Evolutionary conservation across 495 filamentous ascomycete species (phyloP).

Genomic region (Trichocladium uniseriatum): DNA sequence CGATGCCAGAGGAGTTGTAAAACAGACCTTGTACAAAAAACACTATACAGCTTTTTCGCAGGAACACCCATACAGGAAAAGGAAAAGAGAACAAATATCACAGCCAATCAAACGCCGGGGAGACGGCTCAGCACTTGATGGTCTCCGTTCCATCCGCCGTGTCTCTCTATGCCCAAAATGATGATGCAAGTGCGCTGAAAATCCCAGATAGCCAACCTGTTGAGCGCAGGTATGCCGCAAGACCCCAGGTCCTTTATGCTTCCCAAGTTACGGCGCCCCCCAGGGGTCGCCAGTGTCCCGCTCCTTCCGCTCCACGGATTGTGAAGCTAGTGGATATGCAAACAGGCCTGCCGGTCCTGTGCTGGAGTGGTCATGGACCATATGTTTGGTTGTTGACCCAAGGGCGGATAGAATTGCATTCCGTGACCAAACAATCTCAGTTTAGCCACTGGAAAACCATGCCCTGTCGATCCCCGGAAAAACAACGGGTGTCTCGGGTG

Average conservation of each 20-base stretch:
- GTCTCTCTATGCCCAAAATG: constrained; percentile 1
- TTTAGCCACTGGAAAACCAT: too few relatives aligned
- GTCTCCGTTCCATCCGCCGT: constrained; percentile 22
- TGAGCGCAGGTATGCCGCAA: background rate
- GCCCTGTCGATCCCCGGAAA: too few relatives aligned
- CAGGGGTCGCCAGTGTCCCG: too few relatives aligned
- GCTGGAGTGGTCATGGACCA: too few relatives aligned
- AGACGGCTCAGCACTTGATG: constrained; percentile 47
- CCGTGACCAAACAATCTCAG: too few relatives aligned
- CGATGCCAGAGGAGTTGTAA: background rate
- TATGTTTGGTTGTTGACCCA: too few relatives aligned
- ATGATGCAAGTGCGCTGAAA: background rate
- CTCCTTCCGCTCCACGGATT: too few relatives aligned
- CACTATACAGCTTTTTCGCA: background rate
- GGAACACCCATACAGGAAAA: background rate
- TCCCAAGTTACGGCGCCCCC: background rate
- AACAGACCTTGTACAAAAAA: background rate
- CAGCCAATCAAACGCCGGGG: constrained; percentile 23
- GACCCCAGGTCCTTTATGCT: background rate
- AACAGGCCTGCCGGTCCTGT: too few relatives aligned
- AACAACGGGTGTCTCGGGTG: background rate
- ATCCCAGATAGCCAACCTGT: background rate
- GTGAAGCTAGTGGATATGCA: too few relatives aligned
- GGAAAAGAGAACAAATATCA: background rate
- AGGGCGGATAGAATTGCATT: too few relatives aligned